Evolutionary conservation across 352 stramenopile genomes (phyloP).

Genomic region (Globisporangium rhizosaccharum): DNA sequence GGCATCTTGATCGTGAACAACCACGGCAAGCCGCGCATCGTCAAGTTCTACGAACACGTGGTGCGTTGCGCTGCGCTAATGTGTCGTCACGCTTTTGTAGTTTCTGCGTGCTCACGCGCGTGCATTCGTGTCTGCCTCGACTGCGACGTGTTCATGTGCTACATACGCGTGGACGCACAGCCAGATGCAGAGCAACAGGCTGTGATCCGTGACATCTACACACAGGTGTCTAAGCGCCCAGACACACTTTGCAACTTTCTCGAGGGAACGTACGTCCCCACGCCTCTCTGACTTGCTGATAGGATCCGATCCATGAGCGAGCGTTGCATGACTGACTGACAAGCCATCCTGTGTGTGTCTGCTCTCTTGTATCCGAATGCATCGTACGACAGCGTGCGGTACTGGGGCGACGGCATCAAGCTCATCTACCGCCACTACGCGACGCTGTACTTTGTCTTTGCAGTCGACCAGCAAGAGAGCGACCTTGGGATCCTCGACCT

Average conservation of each 20-base stretch:
- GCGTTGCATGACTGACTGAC: neutral
- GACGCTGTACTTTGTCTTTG: slow-evolving; percentile 99
- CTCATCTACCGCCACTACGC: slow-evolving; percentile 99
- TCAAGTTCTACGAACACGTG: slow-evolving; percentile 99
- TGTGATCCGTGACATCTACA: slow-evolving; percentile 97
- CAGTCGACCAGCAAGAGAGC: slow-evolving; percentile 97
- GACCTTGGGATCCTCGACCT: slow-evolving; percentile 99
- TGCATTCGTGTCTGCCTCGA: neutral
- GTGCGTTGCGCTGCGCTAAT: slow-evolving; percentile 38
- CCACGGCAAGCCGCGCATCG: slow-evolving; percentile 96
- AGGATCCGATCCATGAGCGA: no score
- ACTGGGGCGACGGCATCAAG: slow-evolving; percentile 97
- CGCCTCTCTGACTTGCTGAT: neutral
- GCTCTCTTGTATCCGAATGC: slow-evolving; percentile 4
- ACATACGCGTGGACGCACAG: slow-evolving; percentile 17
- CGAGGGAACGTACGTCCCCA: slow-evolving; percentile 86
- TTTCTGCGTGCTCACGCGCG: no score
- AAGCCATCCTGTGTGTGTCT: slow-evolving; percentile 1
- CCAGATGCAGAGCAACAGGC: slow-evolving; percentile 95
- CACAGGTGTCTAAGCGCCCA: slow-evolving; percentile 96
- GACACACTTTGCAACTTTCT: slow-evolving; percentile 99
- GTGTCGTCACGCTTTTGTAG: no score
- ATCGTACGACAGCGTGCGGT: slow-evolving; percentile 38
- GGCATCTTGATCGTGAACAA: slow-evolving; percentile 99
- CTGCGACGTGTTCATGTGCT: neutral